phyloP scores from a whole-genome alignment of 148 eudicot species.

The Cornus kousa region DNA sequence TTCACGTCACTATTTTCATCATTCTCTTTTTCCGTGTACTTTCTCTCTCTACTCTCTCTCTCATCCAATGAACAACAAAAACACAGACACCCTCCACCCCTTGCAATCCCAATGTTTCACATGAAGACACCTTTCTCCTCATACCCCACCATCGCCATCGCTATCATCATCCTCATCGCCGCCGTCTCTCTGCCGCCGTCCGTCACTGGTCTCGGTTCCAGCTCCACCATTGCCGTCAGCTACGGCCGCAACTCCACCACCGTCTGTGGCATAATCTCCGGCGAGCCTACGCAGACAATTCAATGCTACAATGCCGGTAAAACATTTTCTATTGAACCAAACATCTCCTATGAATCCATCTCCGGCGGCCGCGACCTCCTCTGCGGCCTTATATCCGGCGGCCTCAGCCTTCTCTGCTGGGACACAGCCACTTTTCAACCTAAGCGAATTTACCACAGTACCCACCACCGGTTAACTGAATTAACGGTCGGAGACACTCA shows the following conservation, averaged over 20 bases:
- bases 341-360: conserved; percentile 38
- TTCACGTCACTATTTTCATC: conserved; percentile 21
- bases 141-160: neutral
- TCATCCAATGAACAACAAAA: conserved; percentile 25
- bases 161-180: conserved; percentile 14
- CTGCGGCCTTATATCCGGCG: conserved; percentile 44
- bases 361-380: conserved; percentile 46
- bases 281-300: conserved; percentile 37
- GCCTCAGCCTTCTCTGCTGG: conserved; percentile 50
- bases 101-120: conserved; percentile 6
- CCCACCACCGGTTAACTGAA: conserved; percentile 22
- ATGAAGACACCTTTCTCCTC: conserved; percentile 22
- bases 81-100: neutral
- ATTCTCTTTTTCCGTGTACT: neutral
- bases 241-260: conserved; percentile 21
- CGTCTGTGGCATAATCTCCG: conserved; percentile 49
- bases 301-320: conserved; percentile 36
- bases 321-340: conserved; percentile 26
- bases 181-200: conserved; percentile 11
- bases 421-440: conserved; percentile 28
- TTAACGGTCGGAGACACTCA: conserved; percentile 35
- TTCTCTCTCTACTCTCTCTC: neutral
- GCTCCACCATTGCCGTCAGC: conserved; percentile 42
- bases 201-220: conserved; percentile 37
- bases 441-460: conserved; percentile 25